These are phyloP conservation scores for Gentiana straminea DNA, from an alignment of 257 asterid genomes.

Conservation along the genomic window DNA sequence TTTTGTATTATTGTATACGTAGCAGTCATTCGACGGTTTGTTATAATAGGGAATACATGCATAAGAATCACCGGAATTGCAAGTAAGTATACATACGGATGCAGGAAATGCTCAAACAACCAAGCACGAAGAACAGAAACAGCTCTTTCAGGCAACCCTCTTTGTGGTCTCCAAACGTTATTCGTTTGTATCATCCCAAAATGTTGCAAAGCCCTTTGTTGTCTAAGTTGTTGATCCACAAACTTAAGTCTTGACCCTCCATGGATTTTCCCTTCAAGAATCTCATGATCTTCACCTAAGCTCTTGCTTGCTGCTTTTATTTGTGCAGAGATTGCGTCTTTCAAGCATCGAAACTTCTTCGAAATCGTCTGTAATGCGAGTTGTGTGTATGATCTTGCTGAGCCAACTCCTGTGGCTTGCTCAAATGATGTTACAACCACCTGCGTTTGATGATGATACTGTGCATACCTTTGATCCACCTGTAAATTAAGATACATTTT, in stretches of 20 bases:
- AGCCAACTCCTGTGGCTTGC: constrained; percentile 57
- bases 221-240: constrained; percentile 38
- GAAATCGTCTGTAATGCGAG: constrained; percentile 50
- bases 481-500: constrained; percentile 5
- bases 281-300: constrained; percentile 35
- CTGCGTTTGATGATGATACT: constrained; percentile 58
- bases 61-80: neutral
- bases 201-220: constrained; percentile 47
- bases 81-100: constrained; percentile 35
- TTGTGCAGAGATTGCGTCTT: constrained; percentile 43
- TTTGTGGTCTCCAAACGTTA: constrained; percentile 67
- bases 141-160: constrained; percentile 70
- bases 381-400: constrained; percentile 51
- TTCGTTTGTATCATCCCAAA: constrained; percentile 54
- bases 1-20: too few species aligned
- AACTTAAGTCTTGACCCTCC: constrained; percentile 35
- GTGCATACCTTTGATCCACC: constrained; percentile 69
- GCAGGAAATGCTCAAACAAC: constrained; percentile 80
- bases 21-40: too few species aligned
- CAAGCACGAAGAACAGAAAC: constrained; percentile 80
- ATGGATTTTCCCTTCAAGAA: constrained; percentile 19
- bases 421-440: constrained; percentile 43
- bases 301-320: constrained; percentile 33
- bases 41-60: too few species aligned
- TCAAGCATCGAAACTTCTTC: constrained; percentile 58